Evolutionary conservation across 805 yeast genomes (phyloP), one percentile per base, ranked within the genome.

Genomic region (Yamadazyma laniorum): DNA sequence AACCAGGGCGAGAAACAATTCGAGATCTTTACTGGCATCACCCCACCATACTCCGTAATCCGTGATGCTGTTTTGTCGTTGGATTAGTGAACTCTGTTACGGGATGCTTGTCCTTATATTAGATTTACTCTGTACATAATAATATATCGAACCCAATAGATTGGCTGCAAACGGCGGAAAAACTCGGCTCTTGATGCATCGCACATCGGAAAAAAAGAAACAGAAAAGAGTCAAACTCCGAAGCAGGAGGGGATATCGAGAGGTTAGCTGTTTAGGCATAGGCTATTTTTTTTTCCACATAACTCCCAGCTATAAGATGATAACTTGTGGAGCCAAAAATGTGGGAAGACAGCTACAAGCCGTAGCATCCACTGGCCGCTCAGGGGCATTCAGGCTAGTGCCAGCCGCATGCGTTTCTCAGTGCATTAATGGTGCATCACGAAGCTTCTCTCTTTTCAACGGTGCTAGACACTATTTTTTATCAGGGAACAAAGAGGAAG

Each of bases 1-100:
- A 81, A 85, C 62, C 99, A 93, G 65, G 99, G 97, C 33, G 81
- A 85, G 34, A 86, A 76, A 47, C 99, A 93, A 65, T 89, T 90
- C 58, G 65, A 73, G 45, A 62, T 78, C 40, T 91, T 95, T 82
- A 86, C 85, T 8, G 83, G 84, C 0, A 58, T 72, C 34, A 61
- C 52, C 18, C 82, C 90, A 3, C 87, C 89, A 15, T 83, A 78
- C 59, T 60, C 69, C 22, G 75, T 72, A 15, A 72, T 83, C 32
- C 79, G 74, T 49, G 67, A 75, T 14, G 88, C 86, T 21, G 91
- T 85, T 3, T 41, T 46, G 17, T 25, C 43, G 3, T 17, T 36
- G 29, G 49, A 42, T 34, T 39, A 44, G 17, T 22, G n/a, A n/a
- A n/a, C n/a, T n/a, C n/a, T n/a, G n/a, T n/a, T n/a, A n/a, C n/a